Percentiles rank a stretch among this genome's conserved stretches.
Evolutionary conservation across 2,329 filamentous ascomycete species (phyloP).

Genomic region (Apiospora malaysiana): DNA sequence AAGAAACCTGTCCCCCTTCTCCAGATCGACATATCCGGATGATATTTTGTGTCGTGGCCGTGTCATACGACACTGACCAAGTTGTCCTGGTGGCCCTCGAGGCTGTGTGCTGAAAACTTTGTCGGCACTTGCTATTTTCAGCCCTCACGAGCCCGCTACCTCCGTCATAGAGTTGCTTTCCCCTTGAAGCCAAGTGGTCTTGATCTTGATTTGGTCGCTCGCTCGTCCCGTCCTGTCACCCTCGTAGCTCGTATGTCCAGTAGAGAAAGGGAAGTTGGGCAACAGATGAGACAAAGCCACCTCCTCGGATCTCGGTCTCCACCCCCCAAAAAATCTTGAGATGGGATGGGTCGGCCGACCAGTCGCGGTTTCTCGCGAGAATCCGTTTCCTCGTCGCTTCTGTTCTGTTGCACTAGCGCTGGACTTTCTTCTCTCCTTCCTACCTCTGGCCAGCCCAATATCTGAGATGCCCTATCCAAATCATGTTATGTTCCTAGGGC

Average conservation of each 20-base stretch:
- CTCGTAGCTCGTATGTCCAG: not conserved
- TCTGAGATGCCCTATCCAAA: slow-evolving; percentile 16
- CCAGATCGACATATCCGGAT: slow-evolving; percentile 42
- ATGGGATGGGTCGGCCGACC: slow-evolving; percentile 4
- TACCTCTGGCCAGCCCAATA: not conserved
- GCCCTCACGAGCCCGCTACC: slow-evolving; percentile 6
- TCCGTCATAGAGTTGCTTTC: slow-evolving; percentile 30
- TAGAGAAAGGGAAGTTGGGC: not conserved
- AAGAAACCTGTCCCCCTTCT: slow-evolving; percentile 35
- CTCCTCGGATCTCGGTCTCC: slow-evolving; percentile 37
- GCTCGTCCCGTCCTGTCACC: slow-evolving; percentile 14
- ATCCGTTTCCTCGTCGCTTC: slow-evolving; percentile 2
- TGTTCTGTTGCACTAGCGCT: slow-evolving; percentile 9
- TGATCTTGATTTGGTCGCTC: not conserved
- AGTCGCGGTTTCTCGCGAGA: slow-evolving; percentile 2
- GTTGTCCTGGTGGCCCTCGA: not conserved
- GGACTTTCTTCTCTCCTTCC: not conserved
- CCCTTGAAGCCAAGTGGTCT: not conserved
- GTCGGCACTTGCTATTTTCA: slow-evolving; percentile 11
- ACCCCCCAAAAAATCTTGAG: not conserved
- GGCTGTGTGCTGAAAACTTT: slow-evolving; percentile 9
- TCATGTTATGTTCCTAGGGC: slow-evolving; percentile 16
- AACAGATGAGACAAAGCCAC: slow-evolving; percentile 46
- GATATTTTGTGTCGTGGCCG: slow-evolving; percentile 35
- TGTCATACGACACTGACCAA: slow-evolving; percentile 35